Percentiles rank a stretch among this genome's conserved stretches.
phyloP scores from a whole-genome alignment of 2,329 filamentous ascomycete species.

The Fusarium keratoplasticum region DNA sequence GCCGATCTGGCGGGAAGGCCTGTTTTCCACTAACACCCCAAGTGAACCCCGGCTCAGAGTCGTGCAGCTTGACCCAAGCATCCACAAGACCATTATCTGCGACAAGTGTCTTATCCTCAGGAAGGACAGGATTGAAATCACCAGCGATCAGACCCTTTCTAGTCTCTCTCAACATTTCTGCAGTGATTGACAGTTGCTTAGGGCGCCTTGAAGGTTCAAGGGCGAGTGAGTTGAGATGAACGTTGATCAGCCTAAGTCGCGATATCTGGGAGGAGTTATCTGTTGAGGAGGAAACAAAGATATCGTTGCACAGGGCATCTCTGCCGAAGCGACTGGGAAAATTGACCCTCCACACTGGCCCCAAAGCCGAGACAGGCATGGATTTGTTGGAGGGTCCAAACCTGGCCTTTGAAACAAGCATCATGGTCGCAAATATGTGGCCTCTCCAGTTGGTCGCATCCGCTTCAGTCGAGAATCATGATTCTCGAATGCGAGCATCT shows the following conservation, averaged over 20 bases:
- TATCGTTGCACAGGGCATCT: conserved; percentile 51
- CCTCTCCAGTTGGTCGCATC: conserved; percentile 37
- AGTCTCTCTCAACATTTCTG: conserved; percentile 40
- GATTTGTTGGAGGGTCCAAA: conserved; percentile 30
- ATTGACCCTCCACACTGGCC: conserved; percentile 48
- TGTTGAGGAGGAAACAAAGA: conserved; percentile 33
- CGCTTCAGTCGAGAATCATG: conserved; percentile 49
- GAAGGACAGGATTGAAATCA: conserved; percentile 54
- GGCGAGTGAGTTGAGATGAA: conserved; percentile 53
- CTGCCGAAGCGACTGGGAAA: conserved; percentile 49
- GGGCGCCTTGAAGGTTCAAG: conserved; percentile 46
- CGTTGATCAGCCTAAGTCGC: conserved; percentile 50
- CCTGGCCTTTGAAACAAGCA: conserved; percentile 43
- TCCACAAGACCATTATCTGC: conserved; percentile 49
- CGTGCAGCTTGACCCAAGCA: conserved; percentile 47
- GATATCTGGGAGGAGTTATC: background rate
- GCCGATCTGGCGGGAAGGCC: conserved; percentile 47
- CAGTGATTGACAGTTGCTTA: conserved; percentile 44
- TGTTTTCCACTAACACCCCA: conserved; percentile 52
- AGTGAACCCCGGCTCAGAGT: conserved; percentile 48
- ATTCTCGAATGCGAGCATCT: conserved; percentile 40
- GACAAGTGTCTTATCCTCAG: conserved; percentile 49
- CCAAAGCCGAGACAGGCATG: conserved; percentile 25
- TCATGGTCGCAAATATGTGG: conserved; percentile 44
- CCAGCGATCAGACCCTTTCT: conserved; percentile 51